Evolutionary conservation across 805 yeast species (phyloP).

Genomic region (Metahyphopichia silvanorum): DNA sequence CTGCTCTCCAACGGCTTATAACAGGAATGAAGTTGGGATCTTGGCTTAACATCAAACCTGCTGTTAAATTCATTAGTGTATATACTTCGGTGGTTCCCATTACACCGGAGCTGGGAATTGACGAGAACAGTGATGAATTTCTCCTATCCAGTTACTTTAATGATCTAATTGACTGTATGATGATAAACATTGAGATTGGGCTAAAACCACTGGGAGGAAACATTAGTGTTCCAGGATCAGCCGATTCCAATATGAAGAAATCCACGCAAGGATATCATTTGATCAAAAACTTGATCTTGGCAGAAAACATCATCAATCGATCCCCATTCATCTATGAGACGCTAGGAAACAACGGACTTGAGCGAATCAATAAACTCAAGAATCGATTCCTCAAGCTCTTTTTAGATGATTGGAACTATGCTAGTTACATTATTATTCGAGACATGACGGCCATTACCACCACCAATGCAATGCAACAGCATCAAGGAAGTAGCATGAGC

Average conservation of each 20-base stretch:
- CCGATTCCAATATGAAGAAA: slow-evolving; percentile 20
- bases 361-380: slow-evolving; percentile 63
- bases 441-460: slow-evolving; percentile 72
- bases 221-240: slow-evolving; percentile 9
- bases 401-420: slow-evolving; percentile 74
- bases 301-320: slow-evolving; percentile 70
- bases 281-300: slow-evolving; percentile 64
- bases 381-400: slow-evolving; percentile 72
- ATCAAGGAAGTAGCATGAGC: slow-evolving; percentile 28
- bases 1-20: slow-evolving; percentile 50
- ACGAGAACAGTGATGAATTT: slow-evolving; percentile 44
- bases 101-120: slow-evolving; percentile 24
- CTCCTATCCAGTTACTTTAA: slow-evolving; percentile 65
- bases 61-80: slow-evolving; percentile 42
- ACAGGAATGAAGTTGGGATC: slow-evolving; percentile 52
- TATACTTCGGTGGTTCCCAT: slow-evolving; percentile 49
- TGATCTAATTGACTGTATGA: slow-evolving; percentile 75
- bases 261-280: slow-evolving; percentile 66
- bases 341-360: slow-evolving; percentile 57
- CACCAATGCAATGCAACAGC: slow-evolving; percentile 32
- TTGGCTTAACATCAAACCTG: slow-evolving; percentile 66
- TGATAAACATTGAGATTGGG: slow-evolving; percentile 60
- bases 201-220: slow-evolving; percentile 40
- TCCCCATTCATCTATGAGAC: slow-evolving; percentile 50
- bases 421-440: slow-evolving; percentile 67